phyloP scores from a whole-genome alignment of 306 rosid genomes.

The Vigna radiata region DNA sequence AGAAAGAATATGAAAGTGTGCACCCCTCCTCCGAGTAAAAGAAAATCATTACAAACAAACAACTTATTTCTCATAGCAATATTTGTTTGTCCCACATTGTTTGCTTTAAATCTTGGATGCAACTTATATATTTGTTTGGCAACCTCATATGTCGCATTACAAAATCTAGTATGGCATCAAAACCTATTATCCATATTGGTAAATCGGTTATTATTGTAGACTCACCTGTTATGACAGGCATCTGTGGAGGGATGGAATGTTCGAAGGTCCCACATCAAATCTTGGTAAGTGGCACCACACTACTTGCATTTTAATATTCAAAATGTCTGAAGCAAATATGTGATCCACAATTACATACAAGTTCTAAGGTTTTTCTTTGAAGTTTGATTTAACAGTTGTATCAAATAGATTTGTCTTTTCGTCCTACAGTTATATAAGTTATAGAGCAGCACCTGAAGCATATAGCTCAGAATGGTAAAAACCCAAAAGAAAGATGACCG shows the following conservation, averaged over 20 bases:
- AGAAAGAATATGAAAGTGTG: background rate
- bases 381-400: background rate
- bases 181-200: too few relatives aligned
- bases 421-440: background rate
- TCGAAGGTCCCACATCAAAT: too few relatives aligned
- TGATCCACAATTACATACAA: background rate
- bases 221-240: too few relatives aligned
- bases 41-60: background rate
- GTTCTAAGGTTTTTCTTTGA: background rate
- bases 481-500: background rate
- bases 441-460: background rate
- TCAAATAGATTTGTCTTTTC: background rate
- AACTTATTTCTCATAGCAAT: background rate
- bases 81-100: too few relatives aligned
- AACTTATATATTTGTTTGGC: too few relatives aligned
- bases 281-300: background rate
- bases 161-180: too few relatives aligned
- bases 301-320: background rate
- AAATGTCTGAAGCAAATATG: background rate
- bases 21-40: background rate
- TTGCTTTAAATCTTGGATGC: too few relatives aligned
- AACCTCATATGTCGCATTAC: too few relatives aligned
- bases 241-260: too few relatives aligned
- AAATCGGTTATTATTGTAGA: too few relatives aligned
- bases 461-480: background rate